phyloP scores from a whole-genome alignment of 1,284 basidiomycete species.

The Ustilago sp. region DNA sequence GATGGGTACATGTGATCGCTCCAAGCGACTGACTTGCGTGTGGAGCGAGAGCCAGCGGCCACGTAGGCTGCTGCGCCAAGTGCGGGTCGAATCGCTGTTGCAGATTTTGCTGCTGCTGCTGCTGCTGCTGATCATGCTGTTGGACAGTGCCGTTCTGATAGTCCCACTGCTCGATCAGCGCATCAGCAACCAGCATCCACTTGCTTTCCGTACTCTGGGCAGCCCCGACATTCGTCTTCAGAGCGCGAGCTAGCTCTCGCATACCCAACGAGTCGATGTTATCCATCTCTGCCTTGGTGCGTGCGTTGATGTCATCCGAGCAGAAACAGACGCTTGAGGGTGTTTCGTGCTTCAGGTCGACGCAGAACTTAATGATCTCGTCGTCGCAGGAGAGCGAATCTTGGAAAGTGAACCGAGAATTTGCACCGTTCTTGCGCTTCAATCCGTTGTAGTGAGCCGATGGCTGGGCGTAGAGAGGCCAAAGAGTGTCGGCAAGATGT shows the following conservation, averaged over 20 bases:
- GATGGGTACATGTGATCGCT: not conserved
- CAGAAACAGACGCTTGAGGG: conserved; percentile 32
- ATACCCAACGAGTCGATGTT: conserved; percentile 40
- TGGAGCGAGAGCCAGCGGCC: not conserved
- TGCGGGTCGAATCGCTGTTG: not conserved
- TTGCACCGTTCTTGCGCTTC: not conserved
- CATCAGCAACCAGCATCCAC: conserved; percentile 32
- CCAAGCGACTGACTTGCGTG: not conserved
- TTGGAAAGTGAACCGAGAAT: conserved; percentile 4
- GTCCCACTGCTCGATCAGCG: conserved; percentile 48
- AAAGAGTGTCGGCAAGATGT: conserved; percentile 23
- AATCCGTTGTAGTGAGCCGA: conserved; percentile 28
- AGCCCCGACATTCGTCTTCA: conserved; percentile 14
- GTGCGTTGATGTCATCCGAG: conserved; percentile 50
- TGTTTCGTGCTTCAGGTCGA: conserved; percentile 31
- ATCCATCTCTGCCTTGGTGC: conserved; percentile 50
- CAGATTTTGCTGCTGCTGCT: not conserved
- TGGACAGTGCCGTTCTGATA: conserved; percentile 27
- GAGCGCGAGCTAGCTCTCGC: conserved; percentile 32
- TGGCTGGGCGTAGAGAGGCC: conserved; percentile 40
- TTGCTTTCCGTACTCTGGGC: conserved; percentile 31
- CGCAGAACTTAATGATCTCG: conserved; percentile 44
- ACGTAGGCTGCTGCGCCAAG: not conserved
- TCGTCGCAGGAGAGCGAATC: conserved; percentile 38
- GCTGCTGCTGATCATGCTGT: conserved; percentile 1